Percentiles rank a stretch among this genome's conserved stretches.
phyloP scores from a whole-genome alignment of 257 asterid genomes.

The Rubia yunnanensis region DNA sequence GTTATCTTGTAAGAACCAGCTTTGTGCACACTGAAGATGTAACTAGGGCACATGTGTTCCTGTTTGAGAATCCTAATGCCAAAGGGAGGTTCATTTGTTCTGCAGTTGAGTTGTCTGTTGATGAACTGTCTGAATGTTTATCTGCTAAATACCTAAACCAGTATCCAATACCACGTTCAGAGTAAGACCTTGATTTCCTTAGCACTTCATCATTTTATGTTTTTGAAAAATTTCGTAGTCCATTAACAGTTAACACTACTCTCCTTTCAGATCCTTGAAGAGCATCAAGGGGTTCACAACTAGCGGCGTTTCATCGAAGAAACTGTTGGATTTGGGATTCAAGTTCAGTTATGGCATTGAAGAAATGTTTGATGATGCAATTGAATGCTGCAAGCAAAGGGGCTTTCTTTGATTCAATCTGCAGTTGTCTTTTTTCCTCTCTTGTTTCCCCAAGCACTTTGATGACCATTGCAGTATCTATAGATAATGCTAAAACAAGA shows the following conservation, averaged over 20 bases:
- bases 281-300: neutral
- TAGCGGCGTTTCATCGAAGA: conserved; percentile 19
- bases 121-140: conserved; percentile 25
- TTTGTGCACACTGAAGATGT: conserved; percentile 50
- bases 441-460: no score
- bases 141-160: conserved; percentile 34
- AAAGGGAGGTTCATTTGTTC: conserved; percentile 49
- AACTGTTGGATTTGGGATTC: conserved; percentile 42
- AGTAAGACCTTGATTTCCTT: conserved; percentile 22
- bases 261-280: conserved; percentile 16
- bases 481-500: no score
- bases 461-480: no score
- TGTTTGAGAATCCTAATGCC: conserved; percentile 37
- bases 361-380: conserved; percentile 49
- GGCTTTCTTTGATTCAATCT: conserved; percentile 23
- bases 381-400: conserved; percentile 33
- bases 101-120: conserved; percentile 21
- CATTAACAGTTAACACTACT: neutral
- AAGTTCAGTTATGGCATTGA: conserved; percentile 29
- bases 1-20: conserved; percentile 3
- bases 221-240: neutral
- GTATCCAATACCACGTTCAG: conserved; percentile 35
- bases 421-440: no score
- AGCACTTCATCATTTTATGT: neutral
- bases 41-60: conserved; percentile 49